These are phyloP conservation scores for Fusarium vanettenii DNA, from an alignment of 2,329 filamentous ascomycete species.

Conservation along the genomic window DNA sequence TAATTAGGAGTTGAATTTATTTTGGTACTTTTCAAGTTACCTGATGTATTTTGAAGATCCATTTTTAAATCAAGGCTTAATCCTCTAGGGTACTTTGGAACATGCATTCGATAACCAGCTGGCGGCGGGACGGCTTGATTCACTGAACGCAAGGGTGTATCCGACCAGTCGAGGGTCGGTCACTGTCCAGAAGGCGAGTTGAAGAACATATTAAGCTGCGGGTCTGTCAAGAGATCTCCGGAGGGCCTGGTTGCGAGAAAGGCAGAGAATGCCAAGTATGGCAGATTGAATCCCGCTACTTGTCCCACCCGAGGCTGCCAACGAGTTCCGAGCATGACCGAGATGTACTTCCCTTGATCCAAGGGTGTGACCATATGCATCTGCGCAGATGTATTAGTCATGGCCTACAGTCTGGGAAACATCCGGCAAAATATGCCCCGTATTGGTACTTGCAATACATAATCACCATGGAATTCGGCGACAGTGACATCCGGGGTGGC, in stretches of 20 bases:
- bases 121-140: not conserved
- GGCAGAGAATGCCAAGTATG: not conserved
- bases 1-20: not conserved
- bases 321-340: not conserved
- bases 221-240: not conserved
- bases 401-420: not conserved
- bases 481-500: not conserved
- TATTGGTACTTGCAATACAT: not conserved
- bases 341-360: not conserved
- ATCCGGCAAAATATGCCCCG: not conserved
- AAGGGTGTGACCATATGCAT: not conserved
- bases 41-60: not conserved
- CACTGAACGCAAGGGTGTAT: not conserved
- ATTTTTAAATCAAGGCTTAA: not conserved
- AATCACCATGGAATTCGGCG: not conserved
- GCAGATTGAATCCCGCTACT: not conserved
- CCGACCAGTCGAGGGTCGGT: rapidly evolving
- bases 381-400: not conserved
- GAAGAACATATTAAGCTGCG: not conserved
- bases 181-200: not conserved
- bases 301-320: not conserved
- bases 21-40: not conserved
- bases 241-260: too few relatives aligned
- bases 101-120: not conserved
- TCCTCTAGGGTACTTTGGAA: not conserved